phyloP scores from a whole-genome alignment of 495 filamentous ascomycete species.

The Neohortaea acidophila region DNA sequence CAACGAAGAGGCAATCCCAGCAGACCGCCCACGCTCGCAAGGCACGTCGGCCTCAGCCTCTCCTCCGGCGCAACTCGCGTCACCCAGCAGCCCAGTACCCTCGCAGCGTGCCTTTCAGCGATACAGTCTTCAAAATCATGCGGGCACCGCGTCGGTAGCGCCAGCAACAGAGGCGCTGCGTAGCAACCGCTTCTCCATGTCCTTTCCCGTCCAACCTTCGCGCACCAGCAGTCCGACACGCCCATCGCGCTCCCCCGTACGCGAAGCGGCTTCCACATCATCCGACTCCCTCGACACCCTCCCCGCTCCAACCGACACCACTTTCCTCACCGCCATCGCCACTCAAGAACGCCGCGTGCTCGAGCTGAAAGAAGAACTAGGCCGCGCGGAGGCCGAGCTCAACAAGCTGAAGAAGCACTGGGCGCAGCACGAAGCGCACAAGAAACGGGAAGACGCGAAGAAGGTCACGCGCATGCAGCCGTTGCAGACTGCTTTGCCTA shows the following conservation, averaged over 20 bases:
- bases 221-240: conserved; percentile 12
- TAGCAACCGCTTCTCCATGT: conserved; percentile 65
- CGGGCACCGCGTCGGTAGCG: conserved; percentile 5
- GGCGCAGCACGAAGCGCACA: conserved; percentile 60
- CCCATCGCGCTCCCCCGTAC: conserved; percentile 7
- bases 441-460: conserved; percentile 52
- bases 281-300: conserved; percentile 35
- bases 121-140: conserved; percentile 5
- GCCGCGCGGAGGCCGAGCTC: conserved; percentile 64
- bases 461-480: conserved; percentile 42
- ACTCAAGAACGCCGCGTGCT: conserved; percentile 86
- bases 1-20: too few species aligned
- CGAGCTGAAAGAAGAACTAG: conserved; percentile 77
- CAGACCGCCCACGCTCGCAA: too few species aligned
- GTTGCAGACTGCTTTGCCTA: conserved; percentile 28
- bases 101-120: neutral
- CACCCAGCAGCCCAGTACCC: conserved; percentile 5
- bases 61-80: conserved; percentile 10
- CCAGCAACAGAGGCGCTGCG: conserved; percentile 24
- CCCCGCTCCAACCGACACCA: conserved; percentile 48
- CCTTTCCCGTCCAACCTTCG: conserved; percentile 48
- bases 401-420: conserved; percentile 65
- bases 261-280: conserved; percentile 1
- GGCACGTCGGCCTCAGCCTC: too few species aligned
- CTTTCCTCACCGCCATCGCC: conserved; percentile 73